Percentiles rank a stretch among this genome's conserved stretches.
phyloP scores from a whole-genome alignment of 257 asterid species.

The Primulina eburnea region DNA sequence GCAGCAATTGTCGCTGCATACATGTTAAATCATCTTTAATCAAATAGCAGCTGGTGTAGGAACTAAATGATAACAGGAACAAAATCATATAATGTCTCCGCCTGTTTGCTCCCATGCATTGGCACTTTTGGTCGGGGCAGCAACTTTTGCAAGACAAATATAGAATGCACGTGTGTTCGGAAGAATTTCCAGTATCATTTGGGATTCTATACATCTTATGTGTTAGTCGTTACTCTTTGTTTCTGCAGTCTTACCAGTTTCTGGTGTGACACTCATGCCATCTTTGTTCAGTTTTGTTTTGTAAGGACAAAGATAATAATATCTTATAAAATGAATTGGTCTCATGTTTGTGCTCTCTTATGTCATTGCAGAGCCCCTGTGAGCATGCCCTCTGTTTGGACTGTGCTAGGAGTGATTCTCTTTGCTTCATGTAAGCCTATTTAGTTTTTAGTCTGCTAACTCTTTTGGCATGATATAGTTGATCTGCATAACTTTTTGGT shows the following conservation, averaged over 20 bases:
- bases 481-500: background rate
- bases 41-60: too few species aligned
- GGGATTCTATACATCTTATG: background rate
- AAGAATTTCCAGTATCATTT: background rate
- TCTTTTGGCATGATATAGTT: constrained; percentile 5
- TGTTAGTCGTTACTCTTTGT: background rate
- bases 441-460: background rate
- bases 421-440: constrained; percentile 82
- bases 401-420: constrained; percentile 87
- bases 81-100: too few species aligned
- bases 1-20: background rate
- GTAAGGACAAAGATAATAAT: background rate
- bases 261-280: background rate
- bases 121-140: too few species aligned
- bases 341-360: background rate
- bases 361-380: constrained; percentile 85
- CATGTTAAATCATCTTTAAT: background rate
- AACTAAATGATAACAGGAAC: too few species aligned
- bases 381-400: constrained; percentile 94
- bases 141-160: too few species aligned
- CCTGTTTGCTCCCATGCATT: too few species aligned
- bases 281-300: constrained; percentile 1
- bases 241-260: background rate
- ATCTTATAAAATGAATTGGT: background rate
- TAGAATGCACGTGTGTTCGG: background rate